Base-by-base conservation (phyloP, 192 early-diverging fungal species). In the Chytriomyces confervae region DNA sequence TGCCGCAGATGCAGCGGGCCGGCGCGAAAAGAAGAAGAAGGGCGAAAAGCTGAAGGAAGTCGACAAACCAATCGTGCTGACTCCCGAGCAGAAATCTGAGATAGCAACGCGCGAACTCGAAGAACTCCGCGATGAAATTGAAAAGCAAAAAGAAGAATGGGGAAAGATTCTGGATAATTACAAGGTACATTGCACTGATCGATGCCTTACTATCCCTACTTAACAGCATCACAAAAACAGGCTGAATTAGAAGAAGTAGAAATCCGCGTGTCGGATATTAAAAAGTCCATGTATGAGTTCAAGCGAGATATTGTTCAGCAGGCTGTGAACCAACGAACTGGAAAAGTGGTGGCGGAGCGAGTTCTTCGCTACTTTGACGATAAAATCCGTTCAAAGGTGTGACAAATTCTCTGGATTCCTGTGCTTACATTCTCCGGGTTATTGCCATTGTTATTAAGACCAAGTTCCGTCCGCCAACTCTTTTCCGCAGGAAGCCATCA, bases 201-300 rank as follows among this genome's bases (percentile, higher is more conserved):
- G 36, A 36, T 36, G 53, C 20, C 53, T 57, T 13, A 5, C 20
- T 57, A 5, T 57, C 5, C 3, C 53, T 4, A 57, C 53, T 20
- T 13, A 57, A 57, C 13, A n/a, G 20, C 71, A 4, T 27, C 24
- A 29, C 76, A n/a, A 51, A 7, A 0, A 36, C 46, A 86, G 78
- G 89, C 89, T 43, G 89, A 90, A 75, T 79, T 90, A 62, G 89
- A 90, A 66, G 89, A 90, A 71, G 80, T 90, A 16, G 89, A 90
- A 20, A 87, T 90, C 60, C 65, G 88, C 20, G 76, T 88, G 1
- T 50, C 67, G 3, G 89, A 90, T 51, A 83, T 78, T 61, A 90
- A 87, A 72, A 90, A 89, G 70, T 84, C 86, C 6, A 72, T 82
- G 66, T 90, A 90, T 68, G 89, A 90, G 77, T 90, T 90, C 72